Evolutionary conservation across 331 rosid species (phyloP).

Genomic region (Stylosanthes scabra): DNA sequence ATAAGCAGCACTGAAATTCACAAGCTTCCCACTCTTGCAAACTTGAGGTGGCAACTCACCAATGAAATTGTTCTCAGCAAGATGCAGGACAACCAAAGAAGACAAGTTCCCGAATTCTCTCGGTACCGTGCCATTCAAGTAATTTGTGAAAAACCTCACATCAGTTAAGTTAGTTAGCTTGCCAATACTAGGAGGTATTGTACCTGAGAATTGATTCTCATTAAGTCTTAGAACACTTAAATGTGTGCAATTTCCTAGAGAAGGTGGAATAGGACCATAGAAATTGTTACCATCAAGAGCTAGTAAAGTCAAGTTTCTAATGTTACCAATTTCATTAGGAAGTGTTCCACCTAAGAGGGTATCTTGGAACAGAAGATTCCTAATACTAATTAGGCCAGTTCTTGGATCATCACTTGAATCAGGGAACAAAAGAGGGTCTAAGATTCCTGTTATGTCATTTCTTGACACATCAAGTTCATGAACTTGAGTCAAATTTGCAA

Average conservation of each 20-base stretch:
- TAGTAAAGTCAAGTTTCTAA: slow-evolving; percentile 46
- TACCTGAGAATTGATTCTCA: slow-evolving; percentile 54
- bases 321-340: slow-evolving; percentile 65
- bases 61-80: slow-evolving; percentile 56
- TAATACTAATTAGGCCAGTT: slow-evolving; percentile 49
- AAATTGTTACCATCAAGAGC: slow-evolving; percentile 58
- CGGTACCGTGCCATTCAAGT: slow-evolving; percentile 57
- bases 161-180: slow-evolving; percentile 53
- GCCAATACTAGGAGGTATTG: slow-evolving; percentile 51
- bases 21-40: slow-evolving; percentile 55
- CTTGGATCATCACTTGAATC: slow-evolving; percentile 37
- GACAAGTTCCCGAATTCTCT: slow-evolving; percentile 59
- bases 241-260: slow-evolving; percentile 55
- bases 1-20: slow-evolving; percentile 50
- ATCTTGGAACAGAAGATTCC: slow-evolving; percentile 54
- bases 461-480: slow-evolving; percentile 65
- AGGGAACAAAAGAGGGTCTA: slow-evolving; percentile 61
- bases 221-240: slow-evolving; percentile 44
- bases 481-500: slow-evolving; percentile 63
- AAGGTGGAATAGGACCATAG: slow-evolving; percentile 55
- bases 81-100: slow-evolving; percentile 52
- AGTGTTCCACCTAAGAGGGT: slow-evolving; percentile 49
- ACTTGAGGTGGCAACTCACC: slow-evolving; percentile 64
- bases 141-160: slow-evolving; percentile 46
- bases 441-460: slow-evolving; percentile 49